Percentiles rank a stretch among this genome's conserved stretches.
These are phyloP conservation scores for Xylaria sp. DNA, from an alignment of 2,329 filamentous ascomycete genomes.

Conservation along the genomic window DNA sequence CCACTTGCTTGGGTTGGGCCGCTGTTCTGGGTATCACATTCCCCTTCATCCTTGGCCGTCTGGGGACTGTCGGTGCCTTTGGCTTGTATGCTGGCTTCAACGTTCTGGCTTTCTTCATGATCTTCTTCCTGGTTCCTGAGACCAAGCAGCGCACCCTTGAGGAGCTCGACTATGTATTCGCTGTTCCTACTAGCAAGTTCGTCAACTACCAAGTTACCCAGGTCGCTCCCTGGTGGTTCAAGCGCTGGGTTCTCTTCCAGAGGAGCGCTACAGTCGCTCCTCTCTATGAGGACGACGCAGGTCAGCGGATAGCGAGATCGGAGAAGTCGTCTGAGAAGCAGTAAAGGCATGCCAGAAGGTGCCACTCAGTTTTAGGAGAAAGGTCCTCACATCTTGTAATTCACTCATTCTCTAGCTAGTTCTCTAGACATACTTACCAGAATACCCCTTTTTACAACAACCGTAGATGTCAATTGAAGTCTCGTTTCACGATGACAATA, in stretches of 20 bases:
- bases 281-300: slow-evolving; percentile 42
- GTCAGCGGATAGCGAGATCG: neutral
- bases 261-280: slow-evolving; percentile 46
- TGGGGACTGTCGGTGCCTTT: slow-evolving; percentile 60
- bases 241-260: slow-evolving; percentile 51
- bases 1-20: slow-evolving; percentile 71
- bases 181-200: slow-evolving; percentile 56
- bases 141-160: slow-evolving; percentile 64
- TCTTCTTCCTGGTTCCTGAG: slow-evolving; percentile 62
- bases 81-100: slow-evolving; percentile 62
- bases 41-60: slow-evolving; percentile 63
- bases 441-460: slow-evolving; percentile 29
- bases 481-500: neutral
- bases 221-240: slow-evolving; percentile 55
- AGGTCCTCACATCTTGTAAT: slow-evolving; percentile 10
- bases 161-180: slow-evolving; percentile 63
- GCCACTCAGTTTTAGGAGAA: neutral
- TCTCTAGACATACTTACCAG: slow-evolving; percentile 12
- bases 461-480: slow-evolving; percentile 25
- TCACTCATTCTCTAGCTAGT: slow-evolving; percentile 1
- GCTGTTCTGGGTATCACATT: slow-evolving; percentile 72
- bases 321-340: neutral
- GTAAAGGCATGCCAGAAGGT: neutral
- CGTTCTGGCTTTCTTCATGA: slow-evolving; percentile 58
- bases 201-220: slow-evolving; percentile 55